phyloP scores from a whole-genome alignment of 2,329 filamentous ascomycete genomes.

The Penicillium digitatum region DNA sequence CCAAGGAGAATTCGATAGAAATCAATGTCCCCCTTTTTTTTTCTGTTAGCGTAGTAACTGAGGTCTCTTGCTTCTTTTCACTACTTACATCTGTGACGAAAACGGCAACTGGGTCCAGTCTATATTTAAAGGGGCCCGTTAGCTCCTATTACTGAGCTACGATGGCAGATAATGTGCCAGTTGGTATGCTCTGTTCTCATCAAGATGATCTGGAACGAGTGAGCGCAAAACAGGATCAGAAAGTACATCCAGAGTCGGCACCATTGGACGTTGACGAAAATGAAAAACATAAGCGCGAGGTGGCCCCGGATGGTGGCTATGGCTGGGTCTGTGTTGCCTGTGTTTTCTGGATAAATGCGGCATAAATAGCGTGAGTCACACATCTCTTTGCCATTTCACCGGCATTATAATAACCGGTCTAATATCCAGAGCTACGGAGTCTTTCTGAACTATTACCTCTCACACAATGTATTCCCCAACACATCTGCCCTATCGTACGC shows the following conservation, averaged over 20 bases:
- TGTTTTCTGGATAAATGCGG: constrained; percentile 61
- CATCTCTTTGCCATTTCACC: not conserved
- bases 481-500: constrained; percentile 55
- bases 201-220: constrained; percentile 12
- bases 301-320: constrained; percentile 55
- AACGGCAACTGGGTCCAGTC: constrained; percentile 10
- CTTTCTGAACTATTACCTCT: constrained; percentile 58
- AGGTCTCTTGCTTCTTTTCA: not conserved
- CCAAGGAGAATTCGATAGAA: not conserved
- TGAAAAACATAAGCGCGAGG: constrained; percentile 33
- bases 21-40: not conserved
- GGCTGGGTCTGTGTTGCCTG: constrained; percentile 59
- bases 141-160: not conserved
- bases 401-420: not conserved
- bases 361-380: constrained; percentile 57
- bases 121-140: not conserved
- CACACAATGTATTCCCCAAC: constrained; percentile 52
- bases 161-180: constrained; percentile 33
- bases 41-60: not conserved
- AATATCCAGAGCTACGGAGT: constrained; percentile 48
- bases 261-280: constrained; percentile 18
- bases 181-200: constrained; percentile 29
- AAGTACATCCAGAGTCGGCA: constrained; percentile 5
- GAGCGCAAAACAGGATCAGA: constrained; percentile 9
- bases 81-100: constrained; percentile 4